A percentile compares a stretch with the other conserved stretches of the same genome.
Conservation (phyloP, 2,329 filamentous ascomycete species). For the Ceratocystis papillata region DNA sequence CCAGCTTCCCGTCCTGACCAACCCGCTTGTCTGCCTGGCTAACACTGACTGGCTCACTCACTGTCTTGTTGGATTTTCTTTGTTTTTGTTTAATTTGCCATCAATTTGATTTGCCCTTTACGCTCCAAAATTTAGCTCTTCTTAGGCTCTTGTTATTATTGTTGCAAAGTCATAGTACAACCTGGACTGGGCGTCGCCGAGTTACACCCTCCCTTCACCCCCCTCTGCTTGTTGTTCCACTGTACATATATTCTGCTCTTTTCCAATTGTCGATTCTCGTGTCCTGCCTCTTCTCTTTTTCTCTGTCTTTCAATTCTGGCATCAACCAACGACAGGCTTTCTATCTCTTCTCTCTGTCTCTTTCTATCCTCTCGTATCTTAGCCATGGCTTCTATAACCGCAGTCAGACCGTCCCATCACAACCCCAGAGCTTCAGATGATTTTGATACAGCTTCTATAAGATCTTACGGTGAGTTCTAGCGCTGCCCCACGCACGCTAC, state of each 20-base stretch:
- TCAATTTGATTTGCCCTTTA: neutral
- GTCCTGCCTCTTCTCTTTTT: slow-evolving; percentile 1
- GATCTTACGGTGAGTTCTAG: slow-evolving; percentile 48
- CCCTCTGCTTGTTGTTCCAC: neutral
- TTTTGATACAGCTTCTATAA: slow-evolving; percentile 57
- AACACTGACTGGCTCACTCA: no score
- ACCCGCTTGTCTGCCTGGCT: neutral
- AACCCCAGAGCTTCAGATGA: slow-evolving; percentile 40
- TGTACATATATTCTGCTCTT: neutral
- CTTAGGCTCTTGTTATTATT: neutral
- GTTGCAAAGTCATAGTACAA: slow-evolving; percentile 2
- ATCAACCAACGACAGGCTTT: neutral
- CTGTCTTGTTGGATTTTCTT: neutral
- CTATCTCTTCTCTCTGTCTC: neutral
- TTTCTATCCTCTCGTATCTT: neutral
- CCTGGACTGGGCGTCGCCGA: neutral
- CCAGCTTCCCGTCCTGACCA: no score
- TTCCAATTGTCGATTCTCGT: slow-evolving; percentile 2
- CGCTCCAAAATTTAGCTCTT: neutral
- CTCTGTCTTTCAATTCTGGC: neutral
- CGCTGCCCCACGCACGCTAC: neutral
- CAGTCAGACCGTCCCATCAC: slow-evolving; percentile 22
- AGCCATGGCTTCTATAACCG: slow-evolving; percentile 14
- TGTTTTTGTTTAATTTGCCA: neutral
- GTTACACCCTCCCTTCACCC: neutral